These are phyloP conservation scores for Trypanosoma caninum DNA, from an alignment of 208 protist genomes.

Conservation along the genomic window DNA sequence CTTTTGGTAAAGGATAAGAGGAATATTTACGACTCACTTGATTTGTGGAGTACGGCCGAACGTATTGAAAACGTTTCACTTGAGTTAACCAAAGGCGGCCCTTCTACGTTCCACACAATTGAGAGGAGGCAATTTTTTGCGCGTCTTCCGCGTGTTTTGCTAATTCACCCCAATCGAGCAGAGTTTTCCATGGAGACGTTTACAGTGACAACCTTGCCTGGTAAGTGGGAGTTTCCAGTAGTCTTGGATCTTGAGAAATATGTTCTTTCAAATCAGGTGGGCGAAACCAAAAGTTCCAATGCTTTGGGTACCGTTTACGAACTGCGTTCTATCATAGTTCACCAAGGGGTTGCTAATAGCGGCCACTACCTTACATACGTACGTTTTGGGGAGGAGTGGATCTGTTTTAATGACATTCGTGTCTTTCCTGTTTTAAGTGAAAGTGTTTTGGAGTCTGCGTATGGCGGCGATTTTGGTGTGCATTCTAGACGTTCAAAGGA, in stretches of 20 bases:
- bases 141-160: slow-evolving; percentile 79
- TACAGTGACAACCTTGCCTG: slow-evolving; percentile 74
- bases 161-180: slow-evolving; percentile 89
- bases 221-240: slow-evolving; percentile 69
- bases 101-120: slow-evolving; percentile 51
- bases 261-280: slow-evolving; percentile 37
- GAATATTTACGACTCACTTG: slow-evolving; percentile 75
- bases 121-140: slow-evolving; percentile 72
- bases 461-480: slow-evolving; percentile 31
- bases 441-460: slow-evolving; percentile 52
- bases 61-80: slow-evolving; percentile 82
- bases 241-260: slow-evolving; percentile 58
- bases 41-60: slow-evolving; percentile 59
- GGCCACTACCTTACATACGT: slow-evolving; percentile 92
- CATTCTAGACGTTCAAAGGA: slow-evolving; percentile 27
- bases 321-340: slow-evolving; percentile 82
- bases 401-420: slow-evolving; percentile 77
- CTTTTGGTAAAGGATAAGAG: slow-evolving; percentile 79
- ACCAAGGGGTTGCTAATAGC: slow-evolving; percentile 64
- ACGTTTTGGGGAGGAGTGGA: slow-evolving; percentile 54
- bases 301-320: slow-evolving; percentile 43
- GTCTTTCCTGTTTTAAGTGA: slow-evolving; percentile 42
- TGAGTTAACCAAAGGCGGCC: slow-evolving; percentile 46
- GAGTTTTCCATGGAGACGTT: slow-evolving; percentile 79
- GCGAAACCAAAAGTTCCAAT: slow-evolving; percentile 27